These are phyloP conservation scores for Dionaea muscipula DNA, from an alignment of 179 eudicot species.

Conservation along the genomic window DNA sequence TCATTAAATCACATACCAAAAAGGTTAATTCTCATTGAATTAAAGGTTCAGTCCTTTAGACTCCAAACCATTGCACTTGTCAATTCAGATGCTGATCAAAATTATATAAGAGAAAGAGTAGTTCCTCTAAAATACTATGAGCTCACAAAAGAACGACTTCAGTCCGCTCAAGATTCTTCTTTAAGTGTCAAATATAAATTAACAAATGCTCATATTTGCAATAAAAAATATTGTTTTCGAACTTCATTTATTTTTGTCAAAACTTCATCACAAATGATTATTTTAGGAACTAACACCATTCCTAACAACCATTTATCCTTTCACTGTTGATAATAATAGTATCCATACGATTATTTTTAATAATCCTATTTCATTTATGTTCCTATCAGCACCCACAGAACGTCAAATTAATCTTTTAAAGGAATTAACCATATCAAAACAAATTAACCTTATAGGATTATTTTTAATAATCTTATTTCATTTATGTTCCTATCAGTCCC, in stretches of 20 bases:
- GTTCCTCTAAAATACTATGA: no score
- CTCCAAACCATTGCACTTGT: no score
- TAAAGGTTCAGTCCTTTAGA: no score
- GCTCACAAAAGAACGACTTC: no score
- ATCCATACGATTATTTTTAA: neutral
- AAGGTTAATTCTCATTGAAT: no score
- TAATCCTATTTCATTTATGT: no score
- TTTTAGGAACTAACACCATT: slow-evolving; percentile 4
- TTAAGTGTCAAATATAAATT: neutral
- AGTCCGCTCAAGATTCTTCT: neutral
- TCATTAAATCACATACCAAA: no score
- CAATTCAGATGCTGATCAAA: no score
- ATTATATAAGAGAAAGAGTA: no score
- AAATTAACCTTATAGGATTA: neutral
- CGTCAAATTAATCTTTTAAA: neutral
- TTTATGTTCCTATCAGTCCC: no score
- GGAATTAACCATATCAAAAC: neutral
- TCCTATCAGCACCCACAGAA: neutral
- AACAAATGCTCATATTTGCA: neutral
- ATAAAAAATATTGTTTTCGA: slow-evolving; percentile 4
- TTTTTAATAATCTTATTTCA: no score
- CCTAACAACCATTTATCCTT: neutral
- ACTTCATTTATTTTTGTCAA: neutral
- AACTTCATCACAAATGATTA: neutral
- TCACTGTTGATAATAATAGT: neutral